phyloP scores from a whole-genome alignment of 352 stramenopile species.

The Phytopythium sindhum region DNA sequence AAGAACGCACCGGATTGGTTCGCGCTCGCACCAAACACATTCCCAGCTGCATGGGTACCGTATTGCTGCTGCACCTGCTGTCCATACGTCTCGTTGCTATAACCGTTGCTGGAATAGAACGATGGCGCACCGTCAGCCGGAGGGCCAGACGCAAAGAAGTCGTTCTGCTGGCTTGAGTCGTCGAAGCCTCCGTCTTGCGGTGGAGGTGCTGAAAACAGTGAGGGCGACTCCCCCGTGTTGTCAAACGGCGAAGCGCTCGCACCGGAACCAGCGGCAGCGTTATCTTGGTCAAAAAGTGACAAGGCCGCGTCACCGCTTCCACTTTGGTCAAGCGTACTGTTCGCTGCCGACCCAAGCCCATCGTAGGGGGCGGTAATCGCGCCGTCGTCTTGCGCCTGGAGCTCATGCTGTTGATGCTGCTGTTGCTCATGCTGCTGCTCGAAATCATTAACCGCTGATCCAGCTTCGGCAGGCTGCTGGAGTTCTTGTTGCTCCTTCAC shows the following conservation, averaged over 20 bases:
- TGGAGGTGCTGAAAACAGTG: slow-evolving; percentile 18
- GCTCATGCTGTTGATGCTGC: background rate
- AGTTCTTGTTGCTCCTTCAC: background rate
- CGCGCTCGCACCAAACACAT: background rate
- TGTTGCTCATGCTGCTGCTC: background rate
- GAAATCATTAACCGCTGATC: background rate
- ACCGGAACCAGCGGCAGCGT: background rate
- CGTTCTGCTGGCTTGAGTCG: background rate
- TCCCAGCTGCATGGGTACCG: background rate
- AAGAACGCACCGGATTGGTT: background rate
- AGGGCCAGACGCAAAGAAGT: slow-evolving; percentile 9
- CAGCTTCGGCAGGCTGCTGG: background rate
- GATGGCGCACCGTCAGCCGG: background rate
- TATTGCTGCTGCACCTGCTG: slow-evolving; percentile 10
- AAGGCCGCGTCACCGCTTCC: background rate
- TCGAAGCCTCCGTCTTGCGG: slow-evolving; percentile 12
- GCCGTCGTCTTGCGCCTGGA: background rate
- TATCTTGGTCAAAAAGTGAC: background rate
- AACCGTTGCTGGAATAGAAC: background rate
- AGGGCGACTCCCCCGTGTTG: background rate
- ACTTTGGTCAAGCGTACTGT: background rate
- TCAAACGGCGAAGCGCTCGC: background rate
- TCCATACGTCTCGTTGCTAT: background rate
- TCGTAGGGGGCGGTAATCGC: background rate
- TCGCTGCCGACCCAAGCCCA: background rate